Evolutionary conservation across 768 basidiomycete species (phyloP).

Genomic region (Calocybe indica): DNA sequence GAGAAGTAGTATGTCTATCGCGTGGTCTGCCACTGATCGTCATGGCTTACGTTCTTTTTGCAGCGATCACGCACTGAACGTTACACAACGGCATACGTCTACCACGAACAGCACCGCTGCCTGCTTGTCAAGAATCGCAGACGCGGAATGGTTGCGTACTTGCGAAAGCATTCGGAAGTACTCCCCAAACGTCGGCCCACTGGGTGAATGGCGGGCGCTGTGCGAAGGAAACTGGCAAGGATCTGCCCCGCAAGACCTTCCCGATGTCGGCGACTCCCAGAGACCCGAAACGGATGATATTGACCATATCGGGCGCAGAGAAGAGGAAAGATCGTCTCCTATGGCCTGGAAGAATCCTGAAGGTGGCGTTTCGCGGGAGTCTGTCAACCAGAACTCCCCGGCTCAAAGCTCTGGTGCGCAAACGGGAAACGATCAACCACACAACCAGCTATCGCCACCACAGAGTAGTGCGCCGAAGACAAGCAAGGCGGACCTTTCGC

Average conservation of each 20-base stretch:
- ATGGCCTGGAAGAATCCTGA: slow-evolving; percentile 4
- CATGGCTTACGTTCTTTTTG: not conserved
- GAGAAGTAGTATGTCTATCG: slow-evolving; percentile 64
- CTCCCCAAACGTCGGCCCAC: slow-evolving; percentile 59
- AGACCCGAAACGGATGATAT: not conserved
- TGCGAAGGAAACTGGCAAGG: slow-evolving; percentile 77
- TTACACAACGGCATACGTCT: slow-evolving; percentile 55
- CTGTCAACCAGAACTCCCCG: not conserved
- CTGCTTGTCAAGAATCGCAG: slow-evolving; percentile 63
- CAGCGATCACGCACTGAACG: slow-evolving; percentile 61
- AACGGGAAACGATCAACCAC: slow-evolving; percentile 7
- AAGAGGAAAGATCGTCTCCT: slow-evolving; percentile 4
- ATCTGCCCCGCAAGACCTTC: slow-evolving; percentile 39
- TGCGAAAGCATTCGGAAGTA: slow-evolving; percentile 70
- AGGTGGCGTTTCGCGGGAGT: slow-evolving; percentile 1
- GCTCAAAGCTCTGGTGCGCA: slow-evolving; percentile 1
- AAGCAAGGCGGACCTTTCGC: not conserved
- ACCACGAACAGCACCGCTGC: slow-evolving; percentile 60
- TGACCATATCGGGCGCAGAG: not conserved
- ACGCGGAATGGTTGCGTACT: slow-evolving; percentile 69
- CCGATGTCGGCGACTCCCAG: slow-evolving; percentile 18
- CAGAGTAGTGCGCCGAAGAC: not conserved
- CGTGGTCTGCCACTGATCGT: not conserved
- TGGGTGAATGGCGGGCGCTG: slow-evolving; percentile 66
- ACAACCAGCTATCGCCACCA: not conserved